These are phyloP conservation scores for Astrothelium subdiscretum DNA, from an alignment of 495 filamentous ascomycete species.

Conservation along the genomic window DNA sequence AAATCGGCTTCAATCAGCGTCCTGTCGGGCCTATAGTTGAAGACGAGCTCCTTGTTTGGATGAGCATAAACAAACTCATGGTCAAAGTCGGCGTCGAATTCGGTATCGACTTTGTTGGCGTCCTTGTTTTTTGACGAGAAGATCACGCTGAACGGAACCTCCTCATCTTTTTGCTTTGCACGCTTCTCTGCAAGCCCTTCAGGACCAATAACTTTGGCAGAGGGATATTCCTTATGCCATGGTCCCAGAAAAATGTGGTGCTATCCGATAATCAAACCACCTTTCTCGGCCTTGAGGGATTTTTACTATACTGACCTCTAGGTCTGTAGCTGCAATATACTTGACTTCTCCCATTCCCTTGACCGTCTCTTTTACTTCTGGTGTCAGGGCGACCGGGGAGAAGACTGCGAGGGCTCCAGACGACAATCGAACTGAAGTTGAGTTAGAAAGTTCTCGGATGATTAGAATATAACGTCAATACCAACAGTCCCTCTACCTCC, in stretches of 20 bases:
- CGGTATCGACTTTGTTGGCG: slow-evolving; percentile 46
- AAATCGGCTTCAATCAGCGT: slow-evolving; percentile 88
- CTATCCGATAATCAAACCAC: slow-evolving; percentile 4
- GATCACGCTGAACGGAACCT: slow-evolving; percentile 57
- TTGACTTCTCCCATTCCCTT: slow-evolving; percentile 56
- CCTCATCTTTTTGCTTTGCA: slow-evolving; percentile 48
- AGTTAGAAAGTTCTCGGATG: not conserved
- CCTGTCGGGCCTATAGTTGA: slow-evolving; percentile 65
- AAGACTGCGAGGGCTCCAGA: slow-evolving; percentile 77
- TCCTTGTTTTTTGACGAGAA: slow-evolving; percentile 47
- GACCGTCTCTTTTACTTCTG: slow-evolving; percentile 59
- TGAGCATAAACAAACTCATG: slow-evolving; percentile 74
- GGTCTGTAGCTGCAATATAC: slow-evolving; percentile 78
- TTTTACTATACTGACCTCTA: slow-evolving; percentile 36
- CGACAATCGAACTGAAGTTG: slow-evolving; percentile 53
- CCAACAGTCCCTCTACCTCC: slow-evolving; percentile 81
- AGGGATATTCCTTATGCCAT: slow-evolving; percentile 70
- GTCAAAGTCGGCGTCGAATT: slow-evolving; percentile 81
- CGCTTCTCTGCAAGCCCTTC: slow-evolving; percentile 84
- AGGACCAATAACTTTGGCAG: slow-evolving; percentile 68
- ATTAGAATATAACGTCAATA: slow-evolving; percentile 24
- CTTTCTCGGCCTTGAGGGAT: not conserved
- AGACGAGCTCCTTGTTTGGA: slow-evolving; percentile 74
- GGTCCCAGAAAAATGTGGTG: slow-evolving; percentile 83
- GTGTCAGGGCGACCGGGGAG: slow-evolving; percentile 75